Evolutionary conservation across 2,329 filamentous ascomycete species (phyloP).

Genomic region (Venturia carpophila): DNA sequence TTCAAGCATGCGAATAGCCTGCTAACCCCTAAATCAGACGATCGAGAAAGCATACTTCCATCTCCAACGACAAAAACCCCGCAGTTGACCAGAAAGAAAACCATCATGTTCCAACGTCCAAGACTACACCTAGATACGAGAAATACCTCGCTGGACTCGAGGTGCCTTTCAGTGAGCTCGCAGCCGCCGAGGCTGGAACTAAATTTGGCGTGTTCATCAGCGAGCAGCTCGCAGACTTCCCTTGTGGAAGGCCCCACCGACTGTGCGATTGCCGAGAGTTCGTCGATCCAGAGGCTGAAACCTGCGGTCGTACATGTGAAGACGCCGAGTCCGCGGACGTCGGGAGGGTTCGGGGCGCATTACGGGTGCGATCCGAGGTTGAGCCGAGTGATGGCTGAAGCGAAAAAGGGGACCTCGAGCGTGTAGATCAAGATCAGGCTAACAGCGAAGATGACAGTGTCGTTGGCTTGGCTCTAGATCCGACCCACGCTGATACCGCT

Average conservation of each 20-base stretch:
- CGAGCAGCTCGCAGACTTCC: background rate
- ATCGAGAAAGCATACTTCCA: background rate
- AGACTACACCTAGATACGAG: background rate
- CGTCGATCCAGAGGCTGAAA: background rate
- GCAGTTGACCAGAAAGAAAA: no score
- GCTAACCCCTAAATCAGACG: background rate
- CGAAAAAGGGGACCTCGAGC: background rate
- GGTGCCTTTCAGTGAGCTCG: background rate
- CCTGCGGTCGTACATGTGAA: background rate
- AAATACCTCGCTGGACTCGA: background rate
- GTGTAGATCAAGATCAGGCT: background rate
- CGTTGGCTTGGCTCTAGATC: no score
- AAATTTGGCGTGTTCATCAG: background rate
- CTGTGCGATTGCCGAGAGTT: constrained; percentile 1
- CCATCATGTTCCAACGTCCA: background rate
- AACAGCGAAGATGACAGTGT: no score
- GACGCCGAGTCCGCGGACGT: background rate
- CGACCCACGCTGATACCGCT: no score
- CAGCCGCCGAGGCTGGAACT: background rate
- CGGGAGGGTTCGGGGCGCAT: background rate
- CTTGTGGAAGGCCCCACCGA: background rate
- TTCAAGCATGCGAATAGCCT: background rate
- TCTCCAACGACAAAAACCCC: background rate
- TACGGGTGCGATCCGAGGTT: background rate
- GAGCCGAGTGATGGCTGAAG: background rate